These are phyloP conservation scores for Microsporum canis DNA, from an alignment of 2,329 filamentous ascomycete species.

Conservation along the genomic window DNA sequence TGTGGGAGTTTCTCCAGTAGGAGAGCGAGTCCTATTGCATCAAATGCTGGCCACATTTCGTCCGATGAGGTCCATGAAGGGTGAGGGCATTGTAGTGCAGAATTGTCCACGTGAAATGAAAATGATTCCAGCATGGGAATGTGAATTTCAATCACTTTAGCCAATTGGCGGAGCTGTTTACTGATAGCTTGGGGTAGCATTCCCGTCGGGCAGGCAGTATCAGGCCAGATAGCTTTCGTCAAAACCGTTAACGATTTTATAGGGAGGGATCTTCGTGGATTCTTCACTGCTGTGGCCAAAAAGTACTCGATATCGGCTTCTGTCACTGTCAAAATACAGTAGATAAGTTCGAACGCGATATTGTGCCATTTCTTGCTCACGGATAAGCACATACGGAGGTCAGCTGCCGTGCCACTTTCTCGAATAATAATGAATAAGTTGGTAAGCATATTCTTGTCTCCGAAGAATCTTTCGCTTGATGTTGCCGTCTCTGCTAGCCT, in stretches of 20 bases:
- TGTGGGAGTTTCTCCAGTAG: constrained; percentile 8
- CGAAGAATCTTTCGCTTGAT: background rate
- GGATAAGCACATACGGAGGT: constrained; percentile 4
- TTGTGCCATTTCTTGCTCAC: constrained; percentile 9
- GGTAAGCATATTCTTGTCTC: background rate
- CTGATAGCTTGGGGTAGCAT: background rate
- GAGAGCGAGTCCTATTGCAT: background rate
- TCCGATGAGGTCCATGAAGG: background rate
- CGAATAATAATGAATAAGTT: constrained; percentile 4
- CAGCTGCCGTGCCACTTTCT: background rate
- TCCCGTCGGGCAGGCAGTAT: background rate
- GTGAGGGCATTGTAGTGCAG: background rate
- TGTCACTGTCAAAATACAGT: background rate
- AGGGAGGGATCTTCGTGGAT: background rate
- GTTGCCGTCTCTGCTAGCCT: background rate
- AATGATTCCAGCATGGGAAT: constrained; percentile 4
- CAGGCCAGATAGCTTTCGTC: background rate
- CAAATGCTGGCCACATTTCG: constrained; percentile 3
- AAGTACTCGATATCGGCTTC: background rate
- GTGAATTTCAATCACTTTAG: background rate
- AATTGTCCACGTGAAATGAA: constrained; percentile 5
- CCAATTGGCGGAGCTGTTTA: background rate
- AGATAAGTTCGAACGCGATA: background rate
- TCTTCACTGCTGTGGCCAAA: background rate
- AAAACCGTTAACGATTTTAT: background rate